Base-by-base conservation (phyloP, 345 rosid species). In the Corymbia maculata region DNA sequence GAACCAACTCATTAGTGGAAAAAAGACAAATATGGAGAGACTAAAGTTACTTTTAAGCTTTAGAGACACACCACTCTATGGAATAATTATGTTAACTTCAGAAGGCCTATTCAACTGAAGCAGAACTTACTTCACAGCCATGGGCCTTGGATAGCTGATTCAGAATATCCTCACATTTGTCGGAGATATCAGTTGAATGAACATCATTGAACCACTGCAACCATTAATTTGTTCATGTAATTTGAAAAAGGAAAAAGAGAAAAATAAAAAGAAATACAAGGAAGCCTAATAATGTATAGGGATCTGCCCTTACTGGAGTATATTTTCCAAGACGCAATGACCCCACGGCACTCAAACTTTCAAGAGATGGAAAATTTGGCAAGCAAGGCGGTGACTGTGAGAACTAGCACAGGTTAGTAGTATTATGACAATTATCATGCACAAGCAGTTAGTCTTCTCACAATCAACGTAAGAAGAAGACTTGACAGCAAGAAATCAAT, bases 201-300 rank as follows among this genome's bases (percentile, higher is more conserved):
- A 97, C 99, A 93, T 97, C 99, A 89, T 96, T 94, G 92, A 96
- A 97, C 99, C 98, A 97, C 98, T 97, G 95, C 91, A 92, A 51
- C 66, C 53, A 16, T 15, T 47, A 61, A 79, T 36, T 17, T 49
- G 36, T 17, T 53, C 53, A 44, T 90, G 49, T 14, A 21, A 80
- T 82, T 88, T 89, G 57, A 47, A 89, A 84, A 57, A n/a, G 79
- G 64, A 53, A 87, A 87, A 88, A 86, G 87, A 86, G 85, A 88
- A 17, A n/a, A 61, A 21, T 7, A 53, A 52, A 52, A 55, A 19
- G 12, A 57, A 57, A 57, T 57, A 24, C 3, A 7, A 12, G 55
- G 7, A 14, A 28, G 49, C 15, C 8, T 49, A 21, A 17, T 66
- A 64, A 36, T 1, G 26, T 9, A 11, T 19, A 30, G 26, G 87